Base-by-base conservation (phyloP, 2,329 filamentous ascomycete genomes). In the Madurella mycetomatis region DNA sequence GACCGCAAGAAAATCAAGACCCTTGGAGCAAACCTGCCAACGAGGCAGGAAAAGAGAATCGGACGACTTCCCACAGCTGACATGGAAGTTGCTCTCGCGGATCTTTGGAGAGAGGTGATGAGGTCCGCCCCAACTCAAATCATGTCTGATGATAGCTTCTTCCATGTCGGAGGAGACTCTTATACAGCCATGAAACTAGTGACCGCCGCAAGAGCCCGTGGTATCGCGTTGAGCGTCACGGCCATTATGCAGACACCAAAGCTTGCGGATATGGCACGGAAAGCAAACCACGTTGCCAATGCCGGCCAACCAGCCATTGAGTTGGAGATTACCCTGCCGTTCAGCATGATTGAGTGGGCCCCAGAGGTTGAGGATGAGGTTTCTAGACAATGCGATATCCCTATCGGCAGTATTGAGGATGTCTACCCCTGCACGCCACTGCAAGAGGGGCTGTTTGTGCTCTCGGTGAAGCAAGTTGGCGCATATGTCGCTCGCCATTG, bases 1-100 rank as follows among this genome's bases (percentile, higher is more conserved):
- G 76, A 79, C 57, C 70, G 76, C 42, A 78, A 78, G 65, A 72
- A 67, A 18, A 68, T 78, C n/a, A 71, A 73, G 13, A 73, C 76
- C 57, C 65, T 78, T 42, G 76, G 74, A 1, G 62, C 67, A 4
- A 66, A 70, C 2, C 67, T 78, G 55, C 72, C 70, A 4, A 68
- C 74, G 8, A 71, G 72, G 47, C 70, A 73, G 13, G 67, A 51
- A 8, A 34, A 50, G 9, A 60, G 64, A 5, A 62, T 63, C 16
- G 66, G 67, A n/a, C 15, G 3, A 2, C 42, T 51, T 2, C 54
- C 60, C 7, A 25, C 50, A n/a, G 53, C 41, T 11, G 46, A 54
- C n/a, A 54, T 47, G 40, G 46, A 59, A 18, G 18, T 44, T n/a
- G n/a, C 52, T 9, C 25, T 58, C n/a, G 34, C 45, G 19, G 11